Conservation (phyloP, 2,329 filamentous ascomycete species). For the Clarireedia homoeocarpa region DNA sequence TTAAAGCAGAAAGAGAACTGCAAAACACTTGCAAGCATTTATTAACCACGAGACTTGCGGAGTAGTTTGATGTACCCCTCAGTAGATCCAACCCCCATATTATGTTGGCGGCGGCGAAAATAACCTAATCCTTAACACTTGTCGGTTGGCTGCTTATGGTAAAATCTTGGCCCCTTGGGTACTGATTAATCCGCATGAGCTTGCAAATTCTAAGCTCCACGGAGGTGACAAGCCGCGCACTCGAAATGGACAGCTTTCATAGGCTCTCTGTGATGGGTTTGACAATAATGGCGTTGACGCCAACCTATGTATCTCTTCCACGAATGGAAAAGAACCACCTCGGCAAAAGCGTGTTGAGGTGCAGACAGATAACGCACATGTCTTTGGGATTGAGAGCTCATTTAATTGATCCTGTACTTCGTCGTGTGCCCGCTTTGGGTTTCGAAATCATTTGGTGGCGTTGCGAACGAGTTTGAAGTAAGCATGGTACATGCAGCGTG, state of each 20-base stretch:
- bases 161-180: not conserved
- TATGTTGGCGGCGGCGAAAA: too few species aligned
- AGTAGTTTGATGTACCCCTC: not conserved
- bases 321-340: too few species aligned
- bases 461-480: not conserved
- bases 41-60: not conserved
- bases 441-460: not conserved
- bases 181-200: too few species aligned
- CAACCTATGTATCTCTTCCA: too few species aligned
- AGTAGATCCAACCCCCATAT: too few species aligned
- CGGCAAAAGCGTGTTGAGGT: too few species aligned
- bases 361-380: too few species aligned
- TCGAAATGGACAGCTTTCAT: too few species aligned
- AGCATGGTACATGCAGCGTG: not conserved
- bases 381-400: not conserved
- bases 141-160: not conserved
- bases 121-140: not conserved
- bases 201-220: too few species aligned
- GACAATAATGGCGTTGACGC: too few species aligned
- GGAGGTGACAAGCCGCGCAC: too few species aligned
- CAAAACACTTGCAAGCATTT: not conserved
- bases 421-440: constrained; percentile 1
- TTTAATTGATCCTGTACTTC: not conserved
- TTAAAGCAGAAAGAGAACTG: not conserved
- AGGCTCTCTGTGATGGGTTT: too few species aligned